Evolutionary conservation across 2,329 filamentous ascomycete species (phyloP), one percentile per base, ranked within the genome.

Genomic region (Colletotrichum costaricense): DNA sequence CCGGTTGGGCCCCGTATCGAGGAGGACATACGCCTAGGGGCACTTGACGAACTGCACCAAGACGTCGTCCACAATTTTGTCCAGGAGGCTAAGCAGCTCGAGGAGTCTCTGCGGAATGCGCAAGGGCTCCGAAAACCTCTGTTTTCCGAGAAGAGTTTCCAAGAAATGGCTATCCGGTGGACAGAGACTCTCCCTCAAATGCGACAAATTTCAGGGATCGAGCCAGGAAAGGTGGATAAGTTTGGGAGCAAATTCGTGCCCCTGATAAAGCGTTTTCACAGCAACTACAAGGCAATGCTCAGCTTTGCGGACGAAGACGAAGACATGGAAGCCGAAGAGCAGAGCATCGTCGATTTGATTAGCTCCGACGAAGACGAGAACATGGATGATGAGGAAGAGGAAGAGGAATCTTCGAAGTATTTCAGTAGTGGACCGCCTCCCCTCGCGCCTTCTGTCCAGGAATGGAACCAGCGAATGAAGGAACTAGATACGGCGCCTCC

Each of bases 121-220:
- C 89, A 89, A 63, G 84, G 86, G 5, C 81, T 93, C 38, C 87
- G 89, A 9, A 84, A 86, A 26, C 87, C 88, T 4, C 84, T 92
- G 0, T 97, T 97, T 79, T 91, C 90, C 0, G 92, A 95, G 73
- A 87, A 86, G 26, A 87, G 94, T 16, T 87, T 95, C 63, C 90
- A 92, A 46, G 89, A 93, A 76, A 95, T 97, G 93, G 92, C 90
- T 14, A 90, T 95, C 63, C 82, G 86, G 42, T 93, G 93, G 86
- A 93, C 93, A 1, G 86, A 84, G 8, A 90, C 86, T 9, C 78
- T 90, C 11, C 87, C 89, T 19, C 84, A 90, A 70, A 93, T 97
- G 90, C 84, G 82, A 38, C 81, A 82, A 9, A 93, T 96, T 62
- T 87, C 87, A 0, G 89, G 88, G 11, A 92, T 95, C 71, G 88